Evolutionary conservation across 331 rosid genomes (phyloP), one percentile per base, ranked within the genome.

Genomic region (Quercus tomentella): DNA sequence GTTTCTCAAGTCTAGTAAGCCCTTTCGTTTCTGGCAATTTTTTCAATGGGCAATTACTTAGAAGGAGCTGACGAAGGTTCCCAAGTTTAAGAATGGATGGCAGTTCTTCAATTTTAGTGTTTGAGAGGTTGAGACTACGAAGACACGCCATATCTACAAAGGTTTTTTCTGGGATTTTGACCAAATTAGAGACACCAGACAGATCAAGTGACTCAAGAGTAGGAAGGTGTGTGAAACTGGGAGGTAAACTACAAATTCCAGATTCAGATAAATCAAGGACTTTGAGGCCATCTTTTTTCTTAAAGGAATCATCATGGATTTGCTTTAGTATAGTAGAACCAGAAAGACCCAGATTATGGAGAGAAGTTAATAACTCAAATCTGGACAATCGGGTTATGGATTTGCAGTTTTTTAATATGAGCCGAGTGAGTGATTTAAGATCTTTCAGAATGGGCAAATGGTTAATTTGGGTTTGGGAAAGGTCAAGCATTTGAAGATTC

Each of bases 271-370:
- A 69, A 43, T 80, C 51, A 65, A 86, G 87, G 63, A 80, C 41
- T 23, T 80, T 70, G 72, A 86, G 87, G 63, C 31, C 16, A 70
- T 9, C 7, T 18, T n/a, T 73, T 6, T 1, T 33, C 14, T 68
- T 51, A 15, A 80, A 80, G 4, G 81, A 58, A 11, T 73, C 78
- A 2, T 77, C 57, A 26, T 56, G 76, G 9, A 86, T 52, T 43
- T 83, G 82, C 37, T 66, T 43, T 10, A 86, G 30, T 4, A 6
- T 23, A 18, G 21, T 4, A 23, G 87, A 76, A 61, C 52, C 82
- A 14, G 85, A 77, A 71, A 86, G 74, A 70, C 83, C 79, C 35
- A 86, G 81, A 60, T 75, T 26, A 63, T 82, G 83, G 52, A 86
- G 83, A 62, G 0, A 30, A 3, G 76, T 0, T 49, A 80, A 58